Conservation (phyloP, 2,329 filamentous ascomycete genomes). For the Hypomyces rosellus region DNA sequence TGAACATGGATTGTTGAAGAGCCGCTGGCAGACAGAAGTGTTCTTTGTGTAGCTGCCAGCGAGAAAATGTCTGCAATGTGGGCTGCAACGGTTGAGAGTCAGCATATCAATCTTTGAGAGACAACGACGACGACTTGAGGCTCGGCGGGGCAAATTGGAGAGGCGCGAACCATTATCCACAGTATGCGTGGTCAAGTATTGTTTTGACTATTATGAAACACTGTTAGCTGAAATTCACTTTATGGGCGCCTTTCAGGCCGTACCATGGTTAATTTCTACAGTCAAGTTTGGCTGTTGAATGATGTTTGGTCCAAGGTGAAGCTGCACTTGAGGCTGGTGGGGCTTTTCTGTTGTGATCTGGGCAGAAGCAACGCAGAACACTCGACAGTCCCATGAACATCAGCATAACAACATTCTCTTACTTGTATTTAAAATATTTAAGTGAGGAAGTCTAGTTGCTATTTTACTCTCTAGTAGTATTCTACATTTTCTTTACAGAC, state of each 20-base stretch:
- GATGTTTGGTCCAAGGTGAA: conserved; percentile 21
- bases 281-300: conserved; percentile 4
- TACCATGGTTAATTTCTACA: conserved; percentile 20
- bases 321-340: conserved; percentile 6
- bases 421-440: no score
- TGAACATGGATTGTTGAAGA: conserved; percentile 77
- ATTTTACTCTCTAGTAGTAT: no score
- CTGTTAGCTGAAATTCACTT: neutral
- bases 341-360: conserved; percentile 6
- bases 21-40: conserved; percentile 78
- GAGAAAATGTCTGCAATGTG: conserved; percentile 82
- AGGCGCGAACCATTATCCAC: conserved; percentile 67
- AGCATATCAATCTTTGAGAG: conserved; percentile 1
- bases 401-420: no score
- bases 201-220: conserved; percentile 67
- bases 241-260: neutral
- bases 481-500: no score
- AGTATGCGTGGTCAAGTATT: conserved; percentile 91
- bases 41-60: conserved; percentile 65
- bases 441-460: no score
- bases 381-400: no score
- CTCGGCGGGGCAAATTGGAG: conserved; percentile 13
- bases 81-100: conserved; percentile 43
- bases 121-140: no score
- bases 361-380: no score